Conservation (phyloP, 768 basidiomycete genomes). For the Mycena metata region DNA sequence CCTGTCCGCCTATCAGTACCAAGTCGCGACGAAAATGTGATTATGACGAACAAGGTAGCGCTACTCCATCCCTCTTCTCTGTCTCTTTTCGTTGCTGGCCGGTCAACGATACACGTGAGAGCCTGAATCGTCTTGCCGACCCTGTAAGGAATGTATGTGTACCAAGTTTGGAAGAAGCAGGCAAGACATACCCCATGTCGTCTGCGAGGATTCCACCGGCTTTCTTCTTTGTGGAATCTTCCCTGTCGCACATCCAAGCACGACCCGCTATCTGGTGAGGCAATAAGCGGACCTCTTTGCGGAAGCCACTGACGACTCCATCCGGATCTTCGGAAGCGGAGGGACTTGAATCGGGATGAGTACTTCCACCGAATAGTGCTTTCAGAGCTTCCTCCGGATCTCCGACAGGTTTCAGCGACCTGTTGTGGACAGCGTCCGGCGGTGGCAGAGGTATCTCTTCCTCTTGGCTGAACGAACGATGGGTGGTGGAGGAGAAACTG, state of each 20-base stretch:
- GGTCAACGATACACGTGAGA: slow-evolving; percentile 86
- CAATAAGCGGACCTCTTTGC: slow-evolving; percentile 74
- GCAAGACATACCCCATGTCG: slow-evolving; percentile 80
- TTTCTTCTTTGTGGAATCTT: slow-evolving; percentile 74
- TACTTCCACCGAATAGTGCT: slow-evolving; percentile 77
- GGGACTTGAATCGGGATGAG: slow-evolving; percentile 64
- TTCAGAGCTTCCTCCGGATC: slow-evolving; percentile 86
- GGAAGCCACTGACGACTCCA: slow-evolving; percentile 82
- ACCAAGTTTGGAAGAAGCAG: slow-evolving; percentile 4
- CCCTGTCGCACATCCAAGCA: slow-evolving; percentile 89
- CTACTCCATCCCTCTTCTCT: slow-evolving; percentile 78
- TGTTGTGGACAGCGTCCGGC: slow-evolving; percentile 4
- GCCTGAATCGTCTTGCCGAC: slow-evolving; percentile 94
- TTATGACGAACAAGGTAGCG: slow-evolving; percentile 71
- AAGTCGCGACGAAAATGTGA: not conserved
- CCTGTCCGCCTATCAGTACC: slow-evolving; percentile 54
- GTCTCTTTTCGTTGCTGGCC: slow-evolving; percentile 76
- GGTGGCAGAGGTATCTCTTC: slow-evolving; percentile 31
- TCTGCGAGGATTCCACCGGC: slow-evolving; percentile 92
- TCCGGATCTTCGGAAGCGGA: slow-evolving; percentile 71
- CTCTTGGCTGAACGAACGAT: not conserved
- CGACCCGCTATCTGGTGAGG: slow-evolving; percentile 92
- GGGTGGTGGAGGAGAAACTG: not conserved
- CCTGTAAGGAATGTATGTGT: slow-evolving; percentile 50
- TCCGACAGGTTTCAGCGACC: slow-evolving; percentile 44